Conservation (phyloP, 495 filamentous ascomycete genomes). For the Aspergillus cavernicola region DNA sequence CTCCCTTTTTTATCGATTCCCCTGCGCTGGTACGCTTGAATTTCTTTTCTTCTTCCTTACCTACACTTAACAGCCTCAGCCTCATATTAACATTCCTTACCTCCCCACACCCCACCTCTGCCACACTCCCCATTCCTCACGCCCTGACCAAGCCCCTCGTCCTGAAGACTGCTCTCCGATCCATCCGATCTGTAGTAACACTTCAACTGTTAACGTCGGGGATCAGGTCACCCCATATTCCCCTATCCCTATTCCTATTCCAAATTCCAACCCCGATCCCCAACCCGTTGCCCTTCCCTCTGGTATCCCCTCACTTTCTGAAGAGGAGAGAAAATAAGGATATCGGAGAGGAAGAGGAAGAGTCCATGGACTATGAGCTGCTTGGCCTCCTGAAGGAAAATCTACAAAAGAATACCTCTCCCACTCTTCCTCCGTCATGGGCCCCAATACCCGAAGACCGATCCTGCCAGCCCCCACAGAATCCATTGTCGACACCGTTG, state of each 20-base stretch:
- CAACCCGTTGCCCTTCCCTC: not conserved
- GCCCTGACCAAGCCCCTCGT: constrained; percentile 14
- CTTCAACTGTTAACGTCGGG: constrained; percentile 14
- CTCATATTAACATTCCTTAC: constrained; percentile 12
- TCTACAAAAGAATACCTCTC: constrained; percentile 8
- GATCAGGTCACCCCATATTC: constrained; percentile 10
- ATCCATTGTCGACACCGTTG: constrained; percentile 59
- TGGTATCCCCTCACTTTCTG: constrained; percentile 2
- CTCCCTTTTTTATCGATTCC: not conserved
- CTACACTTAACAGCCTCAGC: too few species aligned
- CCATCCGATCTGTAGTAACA: constrained; percentile 16
- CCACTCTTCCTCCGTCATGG: constrained; percentile 53
- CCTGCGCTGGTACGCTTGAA: constrained; percentile 20
- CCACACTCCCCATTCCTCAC: constrained; percentile 14
- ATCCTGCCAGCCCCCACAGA: constrained; percentile 77
- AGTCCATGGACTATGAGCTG: constrained; percentile 34
- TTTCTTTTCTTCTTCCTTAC: constrained; percentile 10
- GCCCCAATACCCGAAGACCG: constrained; percentile 64
- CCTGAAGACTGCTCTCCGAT: constrained; percentile 18
- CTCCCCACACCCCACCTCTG: constrained; percentile 17
- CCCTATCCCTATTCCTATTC: constrained; percentile 1
- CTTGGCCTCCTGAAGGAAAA: constrained; percentile 26
- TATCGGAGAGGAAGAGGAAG: constrained; percentile 2
- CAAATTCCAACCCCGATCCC: constrained; percentile 1
- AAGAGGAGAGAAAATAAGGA: not conserved